Percentiles rank a stretch among this genome's conserved stretches.
Evolutionary conservation across 305 asterid genomes (phyloP).

Genomic region (Coffea humblotiana): DNA sequence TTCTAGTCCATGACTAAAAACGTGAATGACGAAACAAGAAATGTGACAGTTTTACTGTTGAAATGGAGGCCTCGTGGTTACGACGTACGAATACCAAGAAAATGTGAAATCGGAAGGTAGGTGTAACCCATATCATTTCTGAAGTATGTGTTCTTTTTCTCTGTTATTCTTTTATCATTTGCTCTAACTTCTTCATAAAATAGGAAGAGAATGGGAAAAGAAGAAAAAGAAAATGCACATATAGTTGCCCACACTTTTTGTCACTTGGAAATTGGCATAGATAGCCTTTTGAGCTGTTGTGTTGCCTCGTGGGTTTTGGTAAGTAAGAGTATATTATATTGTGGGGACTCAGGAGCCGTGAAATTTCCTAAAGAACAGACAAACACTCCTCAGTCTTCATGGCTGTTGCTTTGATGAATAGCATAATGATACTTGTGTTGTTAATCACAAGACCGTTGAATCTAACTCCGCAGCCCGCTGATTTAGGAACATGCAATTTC

Average conservation of each 20-base stretch:
- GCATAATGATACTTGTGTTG: not conserved
- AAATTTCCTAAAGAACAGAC: constrained; percentile 13
- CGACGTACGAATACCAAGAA: no score
- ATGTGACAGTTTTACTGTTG: no score
- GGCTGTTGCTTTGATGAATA: not conserved
- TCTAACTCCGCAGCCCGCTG: not conserved
- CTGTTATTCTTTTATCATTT: not conserved
- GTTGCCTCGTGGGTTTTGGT: not conserved
- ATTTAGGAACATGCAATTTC: not conserved
- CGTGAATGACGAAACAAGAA: no score
- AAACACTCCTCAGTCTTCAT: constrained; percentile 5
- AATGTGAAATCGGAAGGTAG: not conserved
- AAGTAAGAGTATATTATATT: not conserved
- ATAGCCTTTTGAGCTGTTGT: not conserved
- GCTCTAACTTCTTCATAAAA: not conserved
- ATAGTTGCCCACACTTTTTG: not conserved
- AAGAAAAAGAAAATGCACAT: no score
- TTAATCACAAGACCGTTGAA: constrained; percentile 7
- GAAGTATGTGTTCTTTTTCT: no score
- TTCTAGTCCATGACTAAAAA: no score
- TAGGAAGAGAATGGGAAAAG: no score
- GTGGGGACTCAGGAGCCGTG: constrained; percentile 21
- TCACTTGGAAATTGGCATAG: not conserved
- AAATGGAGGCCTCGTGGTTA: no score
- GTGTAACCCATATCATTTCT: not conserved